Percentiles rank a stretch among this genome's conserved stretches.
phyloP scores from a whole-genome alignment of 2,329 filamentous ascomycete genomes.

The Penicillium verrucosum region DNA sequence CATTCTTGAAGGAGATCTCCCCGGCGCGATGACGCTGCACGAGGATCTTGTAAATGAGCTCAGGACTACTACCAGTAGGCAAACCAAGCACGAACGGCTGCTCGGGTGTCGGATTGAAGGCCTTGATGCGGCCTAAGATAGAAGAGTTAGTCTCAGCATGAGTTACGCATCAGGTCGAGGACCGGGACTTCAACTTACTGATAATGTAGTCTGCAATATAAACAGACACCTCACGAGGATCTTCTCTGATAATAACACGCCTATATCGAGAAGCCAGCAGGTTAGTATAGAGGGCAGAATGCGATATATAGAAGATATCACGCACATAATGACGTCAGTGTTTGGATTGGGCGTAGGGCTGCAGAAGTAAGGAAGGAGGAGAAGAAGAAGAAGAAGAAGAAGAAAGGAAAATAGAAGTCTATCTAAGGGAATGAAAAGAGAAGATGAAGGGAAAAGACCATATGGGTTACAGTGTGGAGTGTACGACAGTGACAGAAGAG shows the following conservation, averaged over 20 bases:
- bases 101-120: constrained; percentile 67
- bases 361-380: constrained; percentile 1
- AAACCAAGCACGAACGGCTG: constrained; percentile 79
- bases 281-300: constrained; percentile 8
- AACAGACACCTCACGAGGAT: constrained; percentile 63
- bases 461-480: constrained; percentile 30
- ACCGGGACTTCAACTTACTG: constrained; percentile 45
- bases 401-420: neutral
- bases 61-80: constrained; percentile 77
- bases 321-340: constrained; percentile 34
- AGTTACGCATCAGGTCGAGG: neutral
- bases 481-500: constrained; percentile 23
- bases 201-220: constrained; percentile 82
- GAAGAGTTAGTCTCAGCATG: constrained; percentile 2
- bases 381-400: neutral
- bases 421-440: constrained; percentile 5
- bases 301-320: neutral
- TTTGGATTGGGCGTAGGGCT: neutral
- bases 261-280: constrained; percentile 43
- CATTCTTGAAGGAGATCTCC: constrained; percentile 79
- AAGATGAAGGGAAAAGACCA: constrained; percentile 5
- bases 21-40: constrained; percentile 50
- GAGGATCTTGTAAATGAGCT: constrained; percentile 72
- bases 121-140: constrained; percentile 66
- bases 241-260: constrained; percentile 80